Evolutionary conservation across 306 rosid species (phyloP), one percentile per base, ranked within the genome.

Genomic region (Begonia masoniana): DNA sequence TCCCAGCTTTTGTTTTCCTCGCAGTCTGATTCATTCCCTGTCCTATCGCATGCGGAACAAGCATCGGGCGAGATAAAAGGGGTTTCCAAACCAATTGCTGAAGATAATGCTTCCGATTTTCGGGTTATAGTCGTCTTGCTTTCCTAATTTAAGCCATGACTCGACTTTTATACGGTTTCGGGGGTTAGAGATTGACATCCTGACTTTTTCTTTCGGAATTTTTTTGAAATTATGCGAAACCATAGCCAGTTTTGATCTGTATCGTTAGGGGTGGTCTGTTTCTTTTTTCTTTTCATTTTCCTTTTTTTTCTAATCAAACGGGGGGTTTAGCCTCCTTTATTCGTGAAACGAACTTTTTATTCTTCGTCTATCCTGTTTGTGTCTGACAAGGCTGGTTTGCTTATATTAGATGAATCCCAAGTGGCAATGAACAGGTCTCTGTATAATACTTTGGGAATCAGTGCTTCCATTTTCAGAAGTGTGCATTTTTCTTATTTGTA

Each of bases 401-500:
- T 45, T 45, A 8, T 10, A 45, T 45, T 45, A 1, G 13, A 45
- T 45, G 49, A 45, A 45, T 45, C 4, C 15, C 15, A 45, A 45
- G 13, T 45, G 10, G 13, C 49, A 45, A n/a, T 45, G 49, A n/a
- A 45, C 49, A 45, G 49, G 15, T 45, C 13, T 45, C 49, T 10
- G 49, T 11, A 45, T 3, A 10, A 4, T 10, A 2, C 49, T 45
- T 45, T 45, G n/a, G 13, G 49, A 45, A 10, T 50, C 23, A 43
- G 36, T 59, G 71, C 51, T 55, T 60, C 9, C 39, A 31, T 31
- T 31, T 31, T 31, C 9, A 31, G 39, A 31, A 31, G 39, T 7
- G 39, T 31, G 43, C 53, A 5, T 21, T 51, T 59, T 21, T 50
- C 51, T 70, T 67, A 12, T 53, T 47, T 71, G 60, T 61, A 14